Percentiles rank a stretch among this genome's conserved stretches.
Conservation (phyloP, 768 basidiomycete genomes). For the Daedaleopsis sinensis region DNA sequence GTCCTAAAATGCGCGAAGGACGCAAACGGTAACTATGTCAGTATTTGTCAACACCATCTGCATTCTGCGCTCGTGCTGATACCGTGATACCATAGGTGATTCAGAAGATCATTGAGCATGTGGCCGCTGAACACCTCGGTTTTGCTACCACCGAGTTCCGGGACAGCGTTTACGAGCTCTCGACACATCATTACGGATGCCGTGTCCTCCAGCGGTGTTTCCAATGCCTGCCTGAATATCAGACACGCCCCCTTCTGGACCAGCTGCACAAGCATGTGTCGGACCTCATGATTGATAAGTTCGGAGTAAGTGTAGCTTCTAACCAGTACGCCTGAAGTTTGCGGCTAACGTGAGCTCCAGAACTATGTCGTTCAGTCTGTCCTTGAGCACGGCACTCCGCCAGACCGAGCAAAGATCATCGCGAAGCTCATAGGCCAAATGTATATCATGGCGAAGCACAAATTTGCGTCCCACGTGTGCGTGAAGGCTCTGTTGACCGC, state of each 20-base stretch:
- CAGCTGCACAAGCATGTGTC: conserved; percentile 76
- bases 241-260: conserved; percentile 73
- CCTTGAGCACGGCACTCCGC: conserved; percentile 73
- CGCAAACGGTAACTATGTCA: conserved; percentile 93
- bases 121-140: conserved; percentile 71
- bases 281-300: conserved; percentile 86
- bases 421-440: conserved; percentile 76
- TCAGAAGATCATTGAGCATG: conserved; percentile 85
- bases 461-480: conserved; percentile 95
- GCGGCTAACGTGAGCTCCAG: conserved; percentile 39
- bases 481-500: conserved; percentile 84
- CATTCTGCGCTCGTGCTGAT: conserved; percentile 6
- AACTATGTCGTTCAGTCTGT: conserved; percentile 97
- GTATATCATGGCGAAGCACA: conserved; percentile 79
- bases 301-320: conserved; percentile 64
- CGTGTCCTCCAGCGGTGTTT: conserved; percentile 93
- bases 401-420: conserved; percentile 71
- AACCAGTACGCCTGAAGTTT: not conserved
- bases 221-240: conserved; percentile 74
- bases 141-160: conserved; percentile 79
- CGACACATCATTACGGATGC: conserved; percentile 91
- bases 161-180: conserved; percentile 77
- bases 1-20: conserved; percentile 88
- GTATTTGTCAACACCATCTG: conserved; percentile 24
- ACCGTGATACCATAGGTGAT: conserved; percentile 57